Percentiles rank a stretch among this genome's conserved stretches.
Conservation (phyloP, 306 rosid species). For the Chamaecrista fasciculata region DNA sequence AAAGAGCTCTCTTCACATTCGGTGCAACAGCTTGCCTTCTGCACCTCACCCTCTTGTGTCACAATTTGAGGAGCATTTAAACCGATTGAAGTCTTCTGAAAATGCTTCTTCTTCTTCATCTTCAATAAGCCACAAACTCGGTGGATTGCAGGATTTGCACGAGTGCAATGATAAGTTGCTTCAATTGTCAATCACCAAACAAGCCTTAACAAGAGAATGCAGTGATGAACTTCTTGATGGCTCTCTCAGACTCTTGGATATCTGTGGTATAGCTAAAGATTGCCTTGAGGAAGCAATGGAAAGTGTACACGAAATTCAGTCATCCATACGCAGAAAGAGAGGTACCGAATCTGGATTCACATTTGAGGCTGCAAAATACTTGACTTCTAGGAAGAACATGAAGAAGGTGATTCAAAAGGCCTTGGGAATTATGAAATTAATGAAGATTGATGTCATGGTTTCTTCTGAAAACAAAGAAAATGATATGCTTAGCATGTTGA, state of each 20-base stretch:
- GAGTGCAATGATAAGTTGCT: conserved; percentile 37
- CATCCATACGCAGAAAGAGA: conserved; percentile 29
- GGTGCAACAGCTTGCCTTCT: conserved; percentile 42
- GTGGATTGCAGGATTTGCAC: conserved; percentile 33
- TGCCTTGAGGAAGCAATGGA: conserved; percentile 33
- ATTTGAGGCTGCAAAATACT: conserved; percentile 31
- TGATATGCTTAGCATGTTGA: conserved; percentile 21
- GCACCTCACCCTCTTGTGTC: conserved; percentile 35
- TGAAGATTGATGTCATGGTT: background rate
- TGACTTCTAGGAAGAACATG: conserved; percentile 33
- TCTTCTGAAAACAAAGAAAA: conserved; percentile 26
- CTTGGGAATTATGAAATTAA: conserved; percentile 29
- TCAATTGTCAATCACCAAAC: conserved; percentile 24
- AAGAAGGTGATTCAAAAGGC: conserved; percentile 36
- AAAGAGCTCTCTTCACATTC: conserved; percentile 33
- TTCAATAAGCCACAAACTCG: conserved; percentile 24
- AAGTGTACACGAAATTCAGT: conserved; percentile 27
- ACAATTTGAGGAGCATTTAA: conserved; percentile 36
- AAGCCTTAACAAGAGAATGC: conserved; percentile 23
- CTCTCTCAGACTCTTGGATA: conserved; percentile 34
- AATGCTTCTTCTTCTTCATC: conserved; percentile 27
- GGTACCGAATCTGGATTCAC: conserved; percentile 22
- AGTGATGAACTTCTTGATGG: conserved; percentile 34
- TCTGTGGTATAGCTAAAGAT: conserved; percentile 34
- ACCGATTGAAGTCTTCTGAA: conserved; percentile 38